phyloP scores from a whole-genome alignment of 441 rosid genomes.

The Breynia disticha region DNA sequence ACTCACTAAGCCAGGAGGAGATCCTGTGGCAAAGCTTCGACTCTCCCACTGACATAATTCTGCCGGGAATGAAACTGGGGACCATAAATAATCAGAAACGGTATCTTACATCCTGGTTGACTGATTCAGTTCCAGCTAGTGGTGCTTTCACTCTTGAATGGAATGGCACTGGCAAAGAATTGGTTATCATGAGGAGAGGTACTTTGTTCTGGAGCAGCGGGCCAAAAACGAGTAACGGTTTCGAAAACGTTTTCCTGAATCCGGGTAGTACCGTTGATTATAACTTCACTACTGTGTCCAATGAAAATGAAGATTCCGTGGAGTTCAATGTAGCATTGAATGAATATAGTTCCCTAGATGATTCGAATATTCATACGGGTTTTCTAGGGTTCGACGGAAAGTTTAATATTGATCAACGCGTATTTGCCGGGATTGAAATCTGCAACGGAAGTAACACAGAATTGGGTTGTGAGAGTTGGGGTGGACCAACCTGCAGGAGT shows the following conservation, averaged over 20 bases:
- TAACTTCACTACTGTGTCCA: background rate
- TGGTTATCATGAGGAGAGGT: slow-evolving; percentile 12
- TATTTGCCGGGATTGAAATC: too few species aligned
- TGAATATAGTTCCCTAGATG: too few species aligned
- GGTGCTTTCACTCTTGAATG: slow-evolving; percentile 22
- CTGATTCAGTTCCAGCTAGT: slow-evolving; percentile 4
- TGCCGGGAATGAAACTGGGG: slow-evolving; percentile 34
- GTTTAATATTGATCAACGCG: background rate
- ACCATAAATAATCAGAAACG: slow-evolving; percentile 1
- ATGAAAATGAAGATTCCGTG: slow-evolving; percentile 3
- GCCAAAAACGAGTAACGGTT: too few species aligned
- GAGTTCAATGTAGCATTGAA: background rate
- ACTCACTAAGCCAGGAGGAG: background rate
- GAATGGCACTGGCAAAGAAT: slow-evolving; percentile 5
- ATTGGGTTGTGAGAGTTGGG: slow-evolving; percentile 2
- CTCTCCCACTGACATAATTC: slow-evolving; percentile 21
- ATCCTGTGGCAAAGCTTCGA: slow-evolving; percentile 37
- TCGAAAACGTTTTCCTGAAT: too few species aligned
- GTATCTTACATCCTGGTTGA: slow-evolving; percentile 21
- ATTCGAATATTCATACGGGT: slow-evolving; percentile 1
- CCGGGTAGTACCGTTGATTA: too few species aligned
- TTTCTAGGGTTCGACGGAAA: background rate
- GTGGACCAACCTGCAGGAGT: slow-evolving; percentile 8
- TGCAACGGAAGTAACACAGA: slow-evolving; percentile 4
- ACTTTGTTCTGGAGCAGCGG: slow-evolving; percentile 20